Evolutionary conservation across 768 basidiomycete genomes (phyloP).

Genomic region (Lentinula lateritia): DNA sequence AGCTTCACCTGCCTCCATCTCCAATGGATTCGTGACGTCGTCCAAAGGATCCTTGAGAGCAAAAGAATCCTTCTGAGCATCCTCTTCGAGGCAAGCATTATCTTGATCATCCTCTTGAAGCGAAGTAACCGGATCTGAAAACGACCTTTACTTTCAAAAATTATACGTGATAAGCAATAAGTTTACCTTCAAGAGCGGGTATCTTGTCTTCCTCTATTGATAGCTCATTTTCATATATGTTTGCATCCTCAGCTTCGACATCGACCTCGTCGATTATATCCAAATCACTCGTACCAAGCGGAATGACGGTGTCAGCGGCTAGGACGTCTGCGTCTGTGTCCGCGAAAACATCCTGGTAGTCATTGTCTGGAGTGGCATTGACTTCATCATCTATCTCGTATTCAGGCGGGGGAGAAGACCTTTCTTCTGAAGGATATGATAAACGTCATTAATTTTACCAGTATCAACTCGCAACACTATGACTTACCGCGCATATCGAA

Average conservation of each 20-base stretch:
- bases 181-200: not conserved
- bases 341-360: constrained; percentile 5
- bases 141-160: not conserved
- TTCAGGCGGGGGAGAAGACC: not conserved
- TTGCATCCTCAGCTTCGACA: not conserved
- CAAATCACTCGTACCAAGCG: constrained; percentile 23
- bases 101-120: not conserved
- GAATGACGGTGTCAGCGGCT: constrained; percentile 9
- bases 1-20: not conserved
- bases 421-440: not conserved
- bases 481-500: not conserved
- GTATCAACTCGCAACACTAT: not conserved
- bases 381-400: not conserved
- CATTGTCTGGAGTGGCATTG: not conserved
- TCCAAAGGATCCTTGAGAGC: not conserved
- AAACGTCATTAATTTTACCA: not conserved
- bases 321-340: constrained; percentile 9
- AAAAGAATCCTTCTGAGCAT: not conserved
- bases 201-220: not conserved
- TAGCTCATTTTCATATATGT: not conserved
- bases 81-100: not conserved
- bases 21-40: not conserved
- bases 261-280: constrained; percentile 5
- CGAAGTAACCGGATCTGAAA: not conserved
- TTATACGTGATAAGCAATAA: not conserved